Evolutionary conservation across 2,329 filamentous ascomycete genomes (phyloP).

Genomic region (Myriosclerotinia scirpicola): DNA sequence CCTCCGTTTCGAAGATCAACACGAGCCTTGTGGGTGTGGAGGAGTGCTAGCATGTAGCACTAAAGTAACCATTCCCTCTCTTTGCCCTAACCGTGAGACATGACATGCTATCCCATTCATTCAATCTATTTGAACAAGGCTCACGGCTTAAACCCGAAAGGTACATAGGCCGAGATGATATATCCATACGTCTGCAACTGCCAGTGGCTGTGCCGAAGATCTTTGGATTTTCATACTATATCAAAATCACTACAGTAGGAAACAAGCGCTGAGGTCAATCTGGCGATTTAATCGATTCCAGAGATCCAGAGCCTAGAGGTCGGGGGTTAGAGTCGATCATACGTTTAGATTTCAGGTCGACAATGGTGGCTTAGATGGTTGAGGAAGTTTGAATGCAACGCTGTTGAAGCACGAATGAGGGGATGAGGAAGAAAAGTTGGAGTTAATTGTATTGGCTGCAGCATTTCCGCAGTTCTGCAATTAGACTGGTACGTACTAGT

Average conservation of each 20-base stretch:
- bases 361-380: too few relatives aligned
- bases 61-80: not conserved
- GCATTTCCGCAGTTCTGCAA: too few relatives aligned
- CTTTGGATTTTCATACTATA: not conserved
- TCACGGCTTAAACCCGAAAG: not conserved
- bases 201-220: conserved; percentile 21
- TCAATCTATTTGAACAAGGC: not conserved
- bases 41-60: conserved; percentile 4
- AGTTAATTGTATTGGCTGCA: too few relatives aligned
- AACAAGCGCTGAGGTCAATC: not conserved
- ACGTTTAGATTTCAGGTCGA: too few relatives aligned
- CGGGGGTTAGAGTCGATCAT: not conserved
- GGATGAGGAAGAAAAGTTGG: too few relatives aligned
- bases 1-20: conserved; percentile 15
- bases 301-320: too few relatives aligned
- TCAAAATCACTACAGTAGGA: conserved; percentile 3
- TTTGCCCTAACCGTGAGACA: conserved; percentile 13
- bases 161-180: not conserved
- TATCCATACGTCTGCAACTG: conserved; percentile 11
- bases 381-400: too few relatives aligned
- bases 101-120: conserved; percentile 6
- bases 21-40: conserved; percentile 23
- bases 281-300: too few relatives aligned
- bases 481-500: too few relatives aligned
- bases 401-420: too few relatives aligned